phyloP scores from a whole-genome alignment of 768 basidiomycete genomes.

The Suillus clintonianus region DNA sequence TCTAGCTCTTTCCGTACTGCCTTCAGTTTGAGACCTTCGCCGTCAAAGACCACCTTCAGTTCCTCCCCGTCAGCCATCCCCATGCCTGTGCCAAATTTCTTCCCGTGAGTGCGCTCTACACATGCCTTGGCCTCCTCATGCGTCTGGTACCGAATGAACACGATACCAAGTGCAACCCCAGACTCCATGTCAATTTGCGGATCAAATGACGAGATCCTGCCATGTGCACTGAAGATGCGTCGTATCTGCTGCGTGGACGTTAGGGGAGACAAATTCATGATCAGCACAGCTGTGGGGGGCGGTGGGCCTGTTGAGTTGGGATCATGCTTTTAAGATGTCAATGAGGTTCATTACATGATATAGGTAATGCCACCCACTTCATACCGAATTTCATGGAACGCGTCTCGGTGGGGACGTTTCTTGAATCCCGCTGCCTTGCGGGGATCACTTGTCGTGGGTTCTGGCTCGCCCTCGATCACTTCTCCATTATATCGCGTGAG shows the following conservation, averaged over 20 bases:
- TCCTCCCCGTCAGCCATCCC: slow-evolving; percentile 52
- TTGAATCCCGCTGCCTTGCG: slow-evolving; percentile 44
- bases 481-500: slow-evolving; percentile 58
- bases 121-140: slow-evolving; percentile 73
- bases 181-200: slow-evolving; percentile 76
- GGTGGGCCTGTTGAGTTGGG: slow-evolving; percentile 67
- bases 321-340: slow-evolving; percentile 60
- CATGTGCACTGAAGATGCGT: slow-evolving; percentile 64
- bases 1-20: slow-evolving; percentile 70
- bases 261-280: slow-evolving; percentile 71
- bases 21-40: slow-evolving; percentile 62
- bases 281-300: slow-evolving; percentile 72
- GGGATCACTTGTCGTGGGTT: slow-evolving; percentile 52
- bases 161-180: slow-evolving; percentile 83
- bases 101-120: slow-evolving; percentile 66
- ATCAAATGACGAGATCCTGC: slow-evolving; percentile 66
- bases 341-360: slow-evolving; percentile 3
- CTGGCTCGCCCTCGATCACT: slow-evolving; percentile 45
- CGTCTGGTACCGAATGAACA: slow-evolving; percentile 65
- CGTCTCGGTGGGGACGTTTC: slow-evolving; percentile 33
- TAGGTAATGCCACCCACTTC: slow-evolving; percentile 46
- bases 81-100: slow-evolving; percentile 51
- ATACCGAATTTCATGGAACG: slow-evolving; percentile 51
- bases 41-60: slow-evolving; percentile 79
- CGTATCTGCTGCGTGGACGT: slow-evolving; percentile 67